Evolutionary conservation across 139 green algal genomes (phyloP).

Genomic region (Volvox africanus): DNA sequence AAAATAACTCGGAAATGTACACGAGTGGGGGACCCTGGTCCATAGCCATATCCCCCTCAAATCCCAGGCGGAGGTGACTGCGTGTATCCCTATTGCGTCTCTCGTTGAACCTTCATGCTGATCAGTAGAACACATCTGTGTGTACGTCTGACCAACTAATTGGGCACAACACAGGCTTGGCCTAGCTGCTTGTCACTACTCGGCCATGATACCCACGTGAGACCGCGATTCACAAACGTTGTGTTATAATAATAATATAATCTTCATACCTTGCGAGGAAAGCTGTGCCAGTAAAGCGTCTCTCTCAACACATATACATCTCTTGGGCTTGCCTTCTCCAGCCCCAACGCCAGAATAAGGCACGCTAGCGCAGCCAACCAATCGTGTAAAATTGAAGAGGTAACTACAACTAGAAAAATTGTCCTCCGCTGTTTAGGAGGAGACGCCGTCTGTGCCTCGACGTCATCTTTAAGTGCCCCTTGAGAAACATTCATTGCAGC

Average conservation of each 20-base stretch:
- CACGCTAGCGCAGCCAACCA: not conserved
- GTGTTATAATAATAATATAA: not conserved
- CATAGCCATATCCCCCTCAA: no score
- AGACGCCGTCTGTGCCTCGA: not conserved
- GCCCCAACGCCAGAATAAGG: not conserved
- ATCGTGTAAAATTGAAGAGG: not conserved
- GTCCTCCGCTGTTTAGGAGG: not conserved
- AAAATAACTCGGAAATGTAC: no score
- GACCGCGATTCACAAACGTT: not conserved
- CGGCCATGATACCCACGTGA: not conserved
- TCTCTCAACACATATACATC: slow-evolving; percentile 23
- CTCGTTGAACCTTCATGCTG: not conserved
- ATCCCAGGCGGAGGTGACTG: no score
- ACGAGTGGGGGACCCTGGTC: no score
- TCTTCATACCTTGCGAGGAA: slow-evolving; percentile 41
- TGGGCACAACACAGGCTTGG: no score
- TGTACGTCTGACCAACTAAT: not conserved
- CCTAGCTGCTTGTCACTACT: no score
- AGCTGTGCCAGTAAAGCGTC: slow-evolving; percentile 55
- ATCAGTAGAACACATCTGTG: not conserved
- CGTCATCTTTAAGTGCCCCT: not conserved
- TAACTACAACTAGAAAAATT: not conserved
- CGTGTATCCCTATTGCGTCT: not conserved
- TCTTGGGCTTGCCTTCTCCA: slow-evolving; percentile 4
- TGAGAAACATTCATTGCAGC: not conserved